A percentile compares a stretch with the other conserved stretches of the same genome.
phyloP scores from a whole-genome alignment of 208 protist species.

The Trypanosoma melophagium region DNA sequence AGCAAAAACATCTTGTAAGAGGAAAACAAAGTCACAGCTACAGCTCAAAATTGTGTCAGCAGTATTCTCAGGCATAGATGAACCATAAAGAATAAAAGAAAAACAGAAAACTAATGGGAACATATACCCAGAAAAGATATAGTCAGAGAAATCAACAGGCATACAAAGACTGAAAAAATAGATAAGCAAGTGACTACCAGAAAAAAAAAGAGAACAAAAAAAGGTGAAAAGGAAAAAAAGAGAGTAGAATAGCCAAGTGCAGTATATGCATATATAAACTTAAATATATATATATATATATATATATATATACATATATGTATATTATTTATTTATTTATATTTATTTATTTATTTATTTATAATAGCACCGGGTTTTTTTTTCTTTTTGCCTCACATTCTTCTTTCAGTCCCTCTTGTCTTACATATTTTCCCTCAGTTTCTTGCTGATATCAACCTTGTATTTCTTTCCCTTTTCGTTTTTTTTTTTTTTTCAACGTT shows the following conservation, averaged over 20 bases:
- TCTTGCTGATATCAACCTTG: neutral
- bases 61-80: no score
- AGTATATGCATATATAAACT: slow-evolving; percentile 4
- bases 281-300: slow-evolving; percentile 4
- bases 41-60: no score
- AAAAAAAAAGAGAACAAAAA: neutral
- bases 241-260: neutral
- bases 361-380: neutral
- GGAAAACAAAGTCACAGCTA: no score
- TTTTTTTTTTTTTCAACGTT: neutral
- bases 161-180: neutral
- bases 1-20: no score
- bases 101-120: no score
- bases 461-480: neutral
- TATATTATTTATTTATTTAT: slow-evolving; percentile 1
- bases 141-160: neutral
- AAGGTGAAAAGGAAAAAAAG: neutral
- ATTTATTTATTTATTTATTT: neutral
- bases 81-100: no score
- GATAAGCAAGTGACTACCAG: neutral
- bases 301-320: neutral
- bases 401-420: neutral
- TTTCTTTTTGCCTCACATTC: neutral
- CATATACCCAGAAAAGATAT: no score
- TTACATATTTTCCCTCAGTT: neutral